phyloP scores from a whole-genome alignment of 2,329 filamentous ascomycete genomes.

The Leptographium galeiforme region DNA sequence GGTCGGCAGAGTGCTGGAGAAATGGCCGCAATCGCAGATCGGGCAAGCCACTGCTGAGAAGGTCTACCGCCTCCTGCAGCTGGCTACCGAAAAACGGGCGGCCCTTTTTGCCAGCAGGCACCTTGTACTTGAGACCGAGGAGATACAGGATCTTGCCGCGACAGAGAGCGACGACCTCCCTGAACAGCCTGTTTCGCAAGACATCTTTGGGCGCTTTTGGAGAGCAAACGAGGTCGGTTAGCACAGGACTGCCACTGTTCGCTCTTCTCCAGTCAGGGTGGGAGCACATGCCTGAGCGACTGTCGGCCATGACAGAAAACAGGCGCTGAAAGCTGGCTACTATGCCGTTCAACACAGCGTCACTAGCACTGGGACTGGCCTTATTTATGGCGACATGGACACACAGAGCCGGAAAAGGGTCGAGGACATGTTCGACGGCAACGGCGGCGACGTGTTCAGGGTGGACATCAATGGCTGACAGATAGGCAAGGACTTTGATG shows the following conservation, averaged over 20 bases:
- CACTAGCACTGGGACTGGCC: neutral
- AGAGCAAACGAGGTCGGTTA: no score
- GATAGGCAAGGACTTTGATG: slow-evolving; percentile 1
- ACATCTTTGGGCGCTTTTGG: neutral
- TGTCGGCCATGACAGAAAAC: neutral
- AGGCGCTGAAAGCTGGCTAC: neutral
- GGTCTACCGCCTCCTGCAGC: no score
- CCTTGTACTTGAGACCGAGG: neutral
- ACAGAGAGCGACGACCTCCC: neutral
- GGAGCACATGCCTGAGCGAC: neutral
- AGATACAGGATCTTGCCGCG: neutral
- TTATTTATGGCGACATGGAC: slow-evolving; percentile 6
- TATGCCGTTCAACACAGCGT: neutral
- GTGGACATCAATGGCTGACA: neutral
- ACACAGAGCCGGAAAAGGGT: neutral
- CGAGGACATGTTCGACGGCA: neutral
- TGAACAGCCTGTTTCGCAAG: neutral
- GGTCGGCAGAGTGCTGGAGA: neutral
- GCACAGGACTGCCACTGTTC: neutral
- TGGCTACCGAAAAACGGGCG: neutral
- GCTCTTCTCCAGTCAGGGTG: no score
- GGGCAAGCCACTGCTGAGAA: no score
- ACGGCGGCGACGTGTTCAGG: slow-evolving; percentile 2
- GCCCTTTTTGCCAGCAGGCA: neutral
- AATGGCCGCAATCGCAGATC: neutral